Evolutionary conservation across 2,329 filamentous ascomycete species (phyloP), one percentile per base, ranked within the genome.

Genomic region (Venturia effusa): DNA sequence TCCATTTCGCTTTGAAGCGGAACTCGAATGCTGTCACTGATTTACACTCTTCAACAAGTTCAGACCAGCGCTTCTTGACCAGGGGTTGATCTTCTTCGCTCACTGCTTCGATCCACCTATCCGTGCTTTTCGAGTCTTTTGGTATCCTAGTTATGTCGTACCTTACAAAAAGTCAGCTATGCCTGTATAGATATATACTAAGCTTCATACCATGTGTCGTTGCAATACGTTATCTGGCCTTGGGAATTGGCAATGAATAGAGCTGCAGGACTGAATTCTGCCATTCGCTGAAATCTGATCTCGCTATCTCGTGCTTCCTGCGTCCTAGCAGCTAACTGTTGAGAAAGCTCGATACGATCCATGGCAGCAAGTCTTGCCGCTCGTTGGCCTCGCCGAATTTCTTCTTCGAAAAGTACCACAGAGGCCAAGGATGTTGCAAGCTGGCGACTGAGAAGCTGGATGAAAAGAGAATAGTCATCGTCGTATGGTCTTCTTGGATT

Each of bases 401-500:
- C 90, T 68, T 93, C 89, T 71, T 93, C 89, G 65, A 92, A 92
- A 1, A 94, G 75, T 0, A 92, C 88, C 0, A 92, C 89, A 0
- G 89, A 92, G 1, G 89, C 89, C 72, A 93, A 81, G 0, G 89
- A 91, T 0, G 89, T 93, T 10, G 87, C 88, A 10, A 93, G 78
- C 71, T 93, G 90, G 27, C 89, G 83, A 59, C 86, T 87, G 5
- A 93, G 76, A 0, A 93, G 79, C 68, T 89, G 86, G 43, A 93
- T 80, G 69, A 93, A 94, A 0, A 93, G 78, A 66, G 84, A 84
- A 70, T 93, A 94, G 68, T 93, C 90, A 43, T 88, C 86, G 68
- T 94, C 88, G 69, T 89, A 94, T 0, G 88, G 89, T 61, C 89
- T 81, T 51, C 89, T 80, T 1, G 90, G 89, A 71, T 95, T 95